phyloP scores from a whole-genome alignment of 306 rosid species.

The Corylus avellana region DNA sequence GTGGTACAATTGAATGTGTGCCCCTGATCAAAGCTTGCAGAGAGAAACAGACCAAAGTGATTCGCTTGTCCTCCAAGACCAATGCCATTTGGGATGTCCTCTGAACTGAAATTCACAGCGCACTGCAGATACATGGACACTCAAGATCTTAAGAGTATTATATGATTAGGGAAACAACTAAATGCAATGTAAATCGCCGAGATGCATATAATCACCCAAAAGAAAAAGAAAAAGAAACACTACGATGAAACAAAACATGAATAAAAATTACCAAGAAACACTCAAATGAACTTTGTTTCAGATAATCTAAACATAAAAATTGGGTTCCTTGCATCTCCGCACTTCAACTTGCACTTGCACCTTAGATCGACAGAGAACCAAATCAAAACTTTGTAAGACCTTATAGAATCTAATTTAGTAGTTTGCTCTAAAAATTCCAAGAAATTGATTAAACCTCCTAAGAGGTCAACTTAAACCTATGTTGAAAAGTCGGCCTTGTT shows the following conservation, averaged over 20 bases:
- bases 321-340: conserved; percentile 2
- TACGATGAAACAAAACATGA: neutral
- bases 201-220: neutral
- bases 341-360: neutral
- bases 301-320: neutral
- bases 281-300: neutral
- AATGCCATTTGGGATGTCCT: conserved; percentile 84
- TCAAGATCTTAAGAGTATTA: neutral
- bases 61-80: conserved; percentile 83
- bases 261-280: neutral
- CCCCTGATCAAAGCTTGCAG: conserved; percentile 79
- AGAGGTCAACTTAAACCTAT: neutral
- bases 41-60: conserved; percentile 78
- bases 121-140: conserved; percentile 45
- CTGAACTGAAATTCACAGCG: conserved; percentile 86
- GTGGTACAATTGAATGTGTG: conserved; percentile 80
- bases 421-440: neutral
- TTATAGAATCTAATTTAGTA: neutral
- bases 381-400: neutral
- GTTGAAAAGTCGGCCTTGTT: neutral
- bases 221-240: neutral
- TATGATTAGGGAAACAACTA: neutral
- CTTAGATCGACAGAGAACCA: neutral
- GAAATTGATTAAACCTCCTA: neutral
- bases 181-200: too few relatives aligned